Base-by-base conservation (phyloP, 768 basidiomycete species). In the Tulasnella sp. region DNA sequence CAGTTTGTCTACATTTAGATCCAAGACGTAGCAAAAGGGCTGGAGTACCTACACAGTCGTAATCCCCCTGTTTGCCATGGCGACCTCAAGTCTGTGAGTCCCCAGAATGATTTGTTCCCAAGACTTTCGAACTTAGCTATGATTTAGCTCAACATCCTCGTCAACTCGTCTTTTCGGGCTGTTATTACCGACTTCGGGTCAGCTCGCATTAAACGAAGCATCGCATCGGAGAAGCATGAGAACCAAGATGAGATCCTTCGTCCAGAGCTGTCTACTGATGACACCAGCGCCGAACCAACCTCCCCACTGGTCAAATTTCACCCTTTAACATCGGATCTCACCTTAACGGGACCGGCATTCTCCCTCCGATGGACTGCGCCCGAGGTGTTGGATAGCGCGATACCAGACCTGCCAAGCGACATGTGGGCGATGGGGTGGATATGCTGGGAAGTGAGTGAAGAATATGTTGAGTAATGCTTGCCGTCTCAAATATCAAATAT, bases 401-500 rank as follows among this genome's bases (percentile, higher is more conserved):
- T 57, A 15, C n/a, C 3, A n/a, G 55, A 57, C 15, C 15, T 57
- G 15, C 55, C 55, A 29, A 26, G n/a, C 5, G 55, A 57, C 13
- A n/a, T 57, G 55, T 57, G 55, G 55, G 55, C 55, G 29, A n/a
- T 57, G 23, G 55, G 55, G n/a, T 57, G 55, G 55, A 57, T 57
- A 57, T 57, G 55, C 55, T 57, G 55, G 55, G 55, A 57, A 15
- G 55, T 57, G 55, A 57, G 55, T 57, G 15, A n/a, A 26, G 23
- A n/a, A 15, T 4, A 15, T 44, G 44, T 44, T 29, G 55, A 7
- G 6, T 57, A n/a, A 35, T 35, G 35, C 35, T 35, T 35, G 35
- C 23, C n/a, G 15, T 15, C 23, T 29, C 23, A n/a, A n/a, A 57
- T 44, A 10, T 44, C 44, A 57, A n/a, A 57, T 29, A 9, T 29